phyloP scores from a whole-genome alignment of 1,139 yeast genomes.

The Kodamaea derodonti region DNA sequence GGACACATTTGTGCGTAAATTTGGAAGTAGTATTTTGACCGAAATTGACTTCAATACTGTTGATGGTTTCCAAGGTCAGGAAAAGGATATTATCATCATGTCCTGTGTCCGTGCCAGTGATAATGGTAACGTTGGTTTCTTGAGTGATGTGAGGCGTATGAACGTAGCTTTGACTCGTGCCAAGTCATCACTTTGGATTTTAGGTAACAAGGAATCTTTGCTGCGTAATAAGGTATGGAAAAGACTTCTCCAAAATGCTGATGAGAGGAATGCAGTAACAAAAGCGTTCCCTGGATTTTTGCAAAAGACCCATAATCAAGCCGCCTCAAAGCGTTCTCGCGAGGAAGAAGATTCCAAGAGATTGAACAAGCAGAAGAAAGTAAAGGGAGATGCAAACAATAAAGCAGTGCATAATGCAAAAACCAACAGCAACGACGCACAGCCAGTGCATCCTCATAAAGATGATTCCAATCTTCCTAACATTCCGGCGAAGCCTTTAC shows the following conservation, averaged over 20 bases:
- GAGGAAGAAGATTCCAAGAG: not conserved
- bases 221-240: conserved; percentile 65
- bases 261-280: conserved; percentile 35
- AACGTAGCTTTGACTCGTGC: conserved; percentile 96
- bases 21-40: conserved; percentile 59
- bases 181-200: conserved; percentile 83
- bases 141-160: conserved; percentile 89
- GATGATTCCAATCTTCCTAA: too few relatives aligned
- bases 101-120: conserved; percentile 91
- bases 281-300: conserved; percentile 40
- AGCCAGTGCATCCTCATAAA: too few relatives aligned
- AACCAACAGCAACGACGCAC: too few relatives aligned
- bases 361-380: not conserved
- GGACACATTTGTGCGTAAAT: conserved; percentile 50
- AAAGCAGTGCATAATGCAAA: too few relatives aligned
- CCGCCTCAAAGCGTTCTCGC: not conserved
- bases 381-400: not conserved
- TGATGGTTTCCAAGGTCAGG: conserved; percentile 98
- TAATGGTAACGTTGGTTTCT: conserved; percentile 72
- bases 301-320: conserved; percentile 5
- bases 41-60: conserved; percentile 89
- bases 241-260: conserved; percentile 61
- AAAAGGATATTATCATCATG: conserved; percentile 86
- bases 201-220: conserved; percentile 73
- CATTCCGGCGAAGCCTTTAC: too few relatives aligned